Evolutionary conservation across 257 asterid species (phyloP).

Genomic region (Gentiana straminea): DNA sequence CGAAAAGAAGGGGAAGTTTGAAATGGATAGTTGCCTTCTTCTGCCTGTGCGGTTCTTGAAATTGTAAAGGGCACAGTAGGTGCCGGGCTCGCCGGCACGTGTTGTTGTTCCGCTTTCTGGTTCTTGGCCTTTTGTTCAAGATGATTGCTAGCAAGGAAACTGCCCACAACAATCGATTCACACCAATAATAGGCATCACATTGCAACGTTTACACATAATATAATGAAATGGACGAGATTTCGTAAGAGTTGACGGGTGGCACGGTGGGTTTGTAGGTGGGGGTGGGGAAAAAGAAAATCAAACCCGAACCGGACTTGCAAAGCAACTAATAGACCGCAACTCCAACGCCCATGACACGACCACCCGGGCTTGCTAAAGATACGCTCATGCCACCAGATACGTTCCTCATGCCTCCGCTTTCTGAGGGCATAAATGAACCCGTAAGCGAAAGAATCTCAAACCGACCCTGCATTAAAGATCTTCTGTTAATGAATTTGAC

Average conservation of each 20-base stretch:
- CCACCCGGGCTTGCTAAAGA: slow-evolving; percentile 90
- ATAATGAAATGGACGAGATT: too few relatives aligned
- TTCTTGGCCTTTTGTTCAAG: slow-evolving; percentile 65
- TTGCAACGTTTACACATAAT: too few relatives aligned
- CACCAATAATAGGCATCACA: not conserved
- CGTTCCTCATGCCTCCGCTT: slow-evolving; percentile 78
- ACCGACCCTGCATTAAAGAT: slow-evolving; percentile 50
- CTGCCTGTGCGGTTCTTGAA: slow-evolving; percentile 13
- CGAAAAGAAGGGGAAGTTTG: slow-evolving; percentile 49
- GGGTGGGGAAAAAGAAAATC: too few relatives aligned
- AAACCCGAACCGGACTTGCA: slow-evolving; percentile 86
- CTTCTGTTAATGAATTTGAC: too few relatives aligned
- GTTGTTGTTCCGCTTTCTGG: slow-evolving; percentile 29
- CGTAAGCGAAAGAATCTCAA: slow-evolving; percentile 79
- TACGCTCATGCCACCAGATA: slow-evolving; percentile 96
- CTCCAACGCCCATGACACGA: slow-evolving; percentile 91
- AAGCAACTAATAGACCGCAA: slow-evolving; percentile 93
- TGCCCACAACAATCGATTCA: slow-evolving; percentile 69
- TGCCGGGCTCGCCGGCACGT: slow-evolving; percentile 2
- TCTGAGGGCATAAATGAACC: slow-evolving; percentile 91
- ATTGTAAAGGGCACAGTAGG: slow-evolving; percentile 43
- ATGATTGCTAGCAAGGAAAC: slow-evolving; percentile 73
- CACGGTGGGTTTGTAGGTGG: too few relatives aligned
- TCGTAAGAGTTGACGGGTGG: too few relatives aligned
- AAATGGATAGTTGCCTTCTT: slow-evolving; percentile 40